These are phyloP conservation scores for Plasmodium falciparum DNA, from an alignment of 169 alveolate species.

Conservation along the genomic window DNA sequence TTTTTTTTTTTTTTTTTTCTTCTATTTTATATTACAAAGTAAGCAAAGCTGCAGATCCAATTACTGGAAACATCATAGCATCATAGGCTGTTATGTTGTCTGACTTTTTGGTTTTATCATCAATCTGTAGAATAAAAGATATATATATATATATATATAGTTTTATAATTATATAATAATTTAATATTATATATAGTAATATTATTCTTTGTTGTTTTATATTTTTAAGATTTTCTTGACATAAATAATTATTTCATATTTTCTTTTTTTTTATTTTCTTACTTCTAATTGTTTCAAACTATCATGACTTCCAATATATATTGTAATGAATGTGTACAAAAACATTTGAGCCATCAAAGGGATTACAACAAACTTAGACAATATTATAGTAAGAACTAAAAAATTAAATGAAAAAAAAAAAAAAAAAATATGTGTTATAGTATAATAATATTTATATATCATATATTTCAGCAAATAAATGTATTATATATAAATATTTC, in stretches of 20 bases:
- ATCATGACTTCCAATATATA: conserved; percentile 74
- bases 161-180: too few species aligned
- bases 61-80: conserved; percentile 76
- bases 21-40: conserved; percentile 41
- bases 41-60: conserved; percentile 73
- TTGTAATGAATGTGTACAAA: conserved; percentile 70
- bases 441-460: too few species aligned
- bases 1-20: neutral
- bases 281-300: conserved; percentile 75
- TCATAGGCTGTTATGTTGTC: conserved; percentile 74
- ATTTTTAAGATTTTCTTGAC: neutral
- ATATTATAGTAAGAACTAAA: conserved; percentile 51
- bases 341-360: conserved; percentile 68
- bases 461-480: neutral
- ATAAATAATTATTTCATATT: neutral
- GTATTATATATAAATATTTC: neutral
- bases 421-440: neutral
- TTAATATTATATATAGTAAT: too few species aligned
- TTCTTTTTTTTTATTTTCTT: neutral
- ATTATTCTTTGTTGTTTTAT: too few species aligned
- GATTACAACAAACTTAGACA: conserved; percentile 61
- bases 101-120: conserved; percentile 38
- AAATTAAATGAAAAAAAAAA: conserved; percentile 2
- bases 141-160: neutral
- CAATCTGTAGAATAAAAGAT: conserved; percentile 10